phyloP scores from a whole-genome alignment of 495 filamentous ascomycete species.

The Aspergillus funiculosus region DNA sequence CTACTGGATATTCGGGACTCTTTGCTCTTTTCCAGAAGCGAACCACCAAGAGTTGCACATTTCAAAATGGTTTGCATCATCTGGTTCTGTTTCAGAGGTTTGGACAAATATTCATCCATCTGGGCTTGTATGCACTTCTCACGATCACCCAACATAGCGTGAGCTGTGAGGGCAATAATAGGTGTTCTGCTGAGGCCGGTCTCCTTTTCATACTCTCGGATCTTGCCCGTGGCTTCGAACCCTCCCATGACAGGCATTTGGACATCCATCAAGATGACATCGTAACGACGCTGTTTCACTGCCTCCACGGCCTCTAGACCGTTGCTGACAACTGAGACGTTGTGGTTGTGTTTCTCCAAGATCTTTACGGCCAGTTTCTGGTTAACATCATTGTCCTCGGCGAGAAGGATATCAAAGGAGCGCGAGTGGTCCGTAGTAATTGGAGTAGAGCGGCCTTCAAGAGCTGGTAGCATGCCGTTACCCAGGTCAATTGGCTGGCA shows the following conservation, averaged over 20 bases:
- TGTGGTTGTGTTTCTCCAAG: conserved; percentile 95
- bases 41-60: conserved; percentile 85
- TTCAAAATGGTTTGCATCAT: conserved; percentile 98
- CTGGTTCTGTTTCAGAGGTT: conserved; percentile 95
- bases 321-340: conserved; percentile 92
- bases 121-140: conserved; percentile 98
- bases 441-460: conserved; percentile 89
- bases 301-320: conserved; percentile 87
- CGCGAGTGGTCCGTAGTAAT: conserved; percentile 89
- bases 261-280: conserved; percentile 98
- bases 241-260: conserved; percentile 99
- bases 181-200: conserved; percentile 72
- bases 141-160: conserved; percentile 98
- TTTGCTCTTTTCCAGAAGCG: conserved; percentile 68
- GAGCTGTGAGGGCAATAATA: conserved; percentile 94
- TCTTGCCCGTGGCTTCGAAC: conserved; percentile 96
- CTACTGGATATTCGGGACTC: conserved; percentile 52
- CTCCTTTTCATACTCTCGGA: conserved; percentile 86
- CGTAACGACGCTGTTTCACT: conserved; percentile 83
- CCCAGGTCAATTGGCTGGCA: conserved; percentile 93
- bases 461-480: conserved; percentile 95
- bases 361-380: conserved; percentile 96
- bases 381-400: conserved; percentile 97
- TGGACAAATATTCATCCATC: conserved; percentile 99
- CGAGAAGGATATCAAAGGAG: conserved; percentile 92